Evolutionary conservation across 2,329 filamentous ascomycete genomes (phyloP), one percentile per base, ranked within the genome.

Genomic region (Ampelomyces quisqualis): DNA sequence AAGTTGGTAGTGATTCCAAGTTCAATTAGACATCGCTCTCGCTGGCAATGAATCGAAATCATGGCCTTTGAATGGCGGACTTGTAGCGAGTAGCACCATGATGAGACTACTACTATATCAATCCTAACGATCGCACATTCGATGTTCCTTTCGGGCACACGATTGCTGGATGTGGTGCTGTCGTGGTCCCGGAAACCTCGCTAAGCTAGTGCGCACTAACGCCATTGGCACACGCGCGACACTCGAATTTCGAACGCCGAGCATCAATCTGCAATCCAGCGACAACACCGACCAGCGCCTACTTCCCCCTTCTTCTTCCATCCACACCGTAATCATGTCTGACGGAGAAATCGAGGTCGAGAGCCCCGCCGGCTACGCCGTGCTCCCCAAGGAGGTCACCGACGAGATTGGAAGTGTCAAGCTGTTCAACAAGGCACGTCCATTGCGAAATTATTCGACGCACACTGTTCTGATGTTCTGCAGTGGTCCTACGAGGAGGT

Each of bases 261-360:
- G 17, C 34, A 45, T 40, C 42, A 42, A 53, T 20, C 29, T 19
- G 9, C 9, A 45, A 44, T 49, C 40, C 49, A 56, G 49, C 62
- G 57, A 59, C 54, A 45, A 59, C 58, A 53, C 54, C 55, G 60
- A 57, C 44, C 53, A 50, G 56, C 50, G 54, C 47, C 52, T 45
- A 49, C 47, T 45, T 46, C 49, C 54, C 44, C 45, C 49, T 50
- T 47, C 55, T 47, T 47, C 43, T 34, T 49, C 44, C 31, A 49
- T 49, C 51, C 51, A 52, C 57, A 55, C 50, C 54, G 60, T 62
- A 60, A 68, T 50, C 69, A 95, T 95, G 90, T 95, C 90, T 86
- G 90, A 95, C 78, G 89, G 86, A 80, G 90, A 95, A 81, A 86
- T 95, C 77, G 89, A 95, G 81, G 86, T 93, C 76, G 86, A 88